Evolutionary conservation across 768 basidiomycete genomes (phyloP).

Genomic region (Aureoboletus auriporus): DNA sequence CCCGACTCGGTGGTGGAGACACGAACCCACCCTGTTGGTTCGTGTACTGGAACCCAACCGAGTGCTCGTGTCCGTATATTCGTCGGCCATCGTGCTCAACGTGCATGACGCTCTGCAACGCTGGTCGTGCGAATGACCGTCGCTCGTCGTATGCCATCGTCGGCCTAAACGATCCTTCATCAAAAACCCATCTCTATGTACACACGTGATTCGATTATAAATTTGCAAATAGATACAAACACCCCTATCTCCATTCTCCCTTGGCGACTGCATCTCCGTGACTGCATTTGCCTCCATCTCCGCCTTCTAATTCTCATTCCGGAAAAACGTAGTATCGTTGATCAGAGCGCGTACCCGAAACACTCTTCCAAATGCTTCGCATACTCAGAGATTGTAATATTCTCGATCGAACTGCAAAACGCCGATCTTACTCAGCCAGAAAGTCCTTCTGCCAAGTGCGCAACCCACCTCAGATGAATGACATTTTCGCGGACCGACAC

Average conservation of each 20-base stretch:
- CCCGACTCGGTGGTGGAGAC: constrained; percentile 9
- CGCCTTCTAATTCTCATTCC: constrained; percentile 44
- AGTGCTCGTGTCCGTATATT: constrained; percentile 4
- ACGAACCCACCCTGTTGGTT: constrained; percentile 5
- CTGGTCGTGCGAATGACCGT: constrained; percentile 9
- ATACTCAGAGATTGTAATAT: constrained; percentile 82
- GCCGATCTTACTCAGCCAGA: constrained; percentile 7
- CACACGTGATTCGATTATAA: constrained; percentile 5
- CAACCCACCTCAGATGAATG: constrained; percentile 65
- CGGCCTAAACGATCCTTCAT: not conserved
- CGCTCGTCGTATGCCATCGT: constrained; percentile 23
- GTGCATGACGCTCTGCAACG: constrained; percentile 10
- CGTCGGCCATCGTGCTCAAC: constrained; percentile 8
- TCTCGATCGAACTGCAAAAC: constrained; percentile 73
- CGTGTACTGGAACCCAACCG: constrained; percentile 19
- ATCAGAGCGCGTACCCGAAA: constrained; percentile 81
- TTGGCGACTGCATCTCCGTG: constrained; percentile 86
- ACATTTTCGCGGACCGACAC: constrained; percentile 95
- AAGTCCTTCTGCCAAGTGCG: not conserved
- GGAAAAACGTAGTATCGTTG: constrained; percentile 93
- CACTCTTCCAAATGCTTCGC: constrained; percentile 89
- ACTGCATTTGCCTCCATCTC: constrained; percentile 26
- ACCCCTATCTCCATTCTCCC: constrained; percentile 45
- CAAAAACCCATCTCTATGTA: constrained; percentile 5
- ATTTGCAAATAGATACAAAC: constrained; percentile 16